Conservation (phyloP, 192 early-diverging fungal genomes). For the Umbelopsis ramanniana region DNA sequence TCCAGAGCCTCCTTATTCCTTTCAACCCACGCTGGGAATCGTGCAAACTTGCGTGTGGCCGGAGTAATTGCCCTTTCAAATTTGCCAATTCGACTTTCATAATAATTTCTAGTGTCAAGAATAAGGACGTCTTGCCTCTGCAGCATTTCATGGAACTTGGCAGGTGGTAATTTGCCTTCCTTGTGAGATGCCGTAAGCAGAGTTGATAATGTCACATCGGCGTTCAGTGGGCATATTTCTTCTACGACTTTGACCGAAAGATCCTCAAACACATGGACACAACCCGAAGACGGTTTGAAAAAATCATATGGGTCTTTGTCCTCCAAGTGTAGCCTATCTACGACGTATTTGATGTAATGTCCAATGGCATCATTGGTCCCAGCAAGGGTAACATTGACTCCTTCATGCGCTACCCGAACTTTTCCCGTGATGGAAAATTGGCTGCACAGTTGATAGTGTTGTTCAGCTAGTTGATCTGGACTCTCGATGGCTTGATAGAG, state of each 20-base stretch:
- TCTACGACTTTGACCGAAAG: conserved; percentile 62
- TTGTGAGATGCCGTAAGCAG: conserved; percentile 30
- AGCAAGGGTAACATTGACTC: conserved; percentile 69
- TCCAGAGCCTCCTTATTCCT: conserved; percentile 44
- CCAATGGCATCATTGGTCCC: conserved; percentile 46
- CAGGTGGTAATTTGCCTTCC: conserved; percentile 49
- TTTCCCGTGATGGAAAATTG: conserved; percentile 48
- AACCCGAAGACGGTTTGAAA: conserved; percentile 70
- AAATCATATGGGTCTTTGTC: conserved; percentile 43
- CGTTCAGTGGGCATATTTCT: conserved; percentile 68
- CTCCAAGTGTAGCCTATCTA: conserved; percentile 2
- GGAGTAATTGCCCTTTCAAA: conserved; percentile 63
- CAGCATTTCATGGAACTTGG: conserved; percentile 56
- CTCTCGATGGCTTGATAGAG: conserved; percentile 41
- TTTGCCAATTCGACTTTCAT: conserved; percentile 65
- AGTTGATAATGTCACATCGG: conserved; percentile 36
- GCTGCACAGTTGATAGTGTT: conserved; percentile 42
- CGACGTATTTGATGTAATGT: conserved; percentile 52
- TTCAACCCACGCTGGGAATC: conserved; percentile 61
- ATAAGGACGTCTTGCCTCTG: conserved; percentile 46
- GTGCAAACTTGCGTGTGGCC: conserved; percentile 67
- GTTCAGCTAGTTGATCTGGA: conserved; percentile 41
- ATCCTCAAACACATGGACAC: conserved; percentile 63
- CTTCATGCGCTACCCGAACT: conserved; percentile 59
- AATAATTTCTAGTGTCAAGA: conserved; percentile 72